Conservation (phyloP, 2,329 filamentous ascomycete genomes). For the Epichloe gansuensis region DNA sequence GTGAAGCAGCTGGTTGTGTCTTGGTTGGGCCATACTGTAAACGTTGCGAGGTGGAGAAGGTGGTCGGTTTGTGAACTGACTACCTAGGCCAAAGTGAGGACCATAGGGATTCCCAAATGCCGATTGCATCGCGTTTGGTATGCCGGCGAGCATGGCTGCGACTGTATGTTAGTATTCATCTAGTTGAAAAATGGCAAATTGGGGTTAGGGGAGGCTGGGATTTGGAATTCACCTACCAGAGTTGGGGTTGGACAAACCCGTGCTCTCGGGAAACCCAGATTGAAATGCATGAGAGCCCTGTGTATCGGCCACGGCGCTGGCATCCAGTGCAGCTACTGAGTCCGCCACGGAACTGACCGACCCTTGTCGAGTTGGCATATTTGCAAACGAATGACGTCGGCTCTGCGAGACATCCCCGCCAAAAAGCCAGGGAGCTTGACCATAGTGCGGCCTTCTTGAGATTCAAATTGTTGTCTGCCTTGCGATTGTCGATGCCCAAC, state of each 20-base stretch:
- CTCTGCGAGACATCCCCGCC: conserved; percentile 57
- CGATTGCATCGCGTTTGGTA: conserved; percentile 16
- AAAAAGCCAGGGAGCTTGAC: conserved; percentile 60
- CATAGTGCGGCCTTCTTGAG: conserved; percentile 57
- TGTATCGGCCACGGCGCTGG: conserved; percentile 27
- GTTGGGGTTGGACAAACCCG: conserved; percentile 24
- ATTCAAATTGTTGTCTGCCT: conserved; percentile 44
- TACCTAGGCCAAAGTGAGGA: conserved; percentile 33
- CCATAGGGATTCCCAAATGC: conserved; percentile 29
- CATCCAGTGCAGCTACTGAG: conserved; percentile 33
- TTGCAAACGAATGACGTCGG: conserved; percentile 69
- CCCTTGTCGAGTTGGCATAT: conserved; percentile 50
- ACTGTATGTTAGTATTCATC: background rate
- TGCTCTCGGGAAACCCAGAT: conserved; percentile 26
- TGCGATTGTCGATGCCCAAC: conserved; percentile 46
- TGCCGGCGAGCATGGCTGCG: conserved; percentile 15
- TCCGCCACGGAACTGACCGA: conserved; percentile 51
- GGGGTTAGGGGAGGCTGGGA: background rate
- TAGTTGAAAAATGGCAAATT: background rate
- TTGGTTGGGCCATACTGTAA: conserved; percentile 48
- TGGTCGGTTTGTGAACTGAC: conserved; percentile 22
- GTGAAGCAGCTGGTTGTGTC: conserved; percentile 61
- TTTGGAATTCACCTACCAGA: conserved; percentile 24
- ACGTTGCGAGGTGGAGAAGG: conserved; percentile 50
- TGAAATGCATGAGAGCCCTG: conserved; percentile 31